phyloP scores from a whole-genome alignment of 441 rosid species.

The Mallotus repandus region DNA sequence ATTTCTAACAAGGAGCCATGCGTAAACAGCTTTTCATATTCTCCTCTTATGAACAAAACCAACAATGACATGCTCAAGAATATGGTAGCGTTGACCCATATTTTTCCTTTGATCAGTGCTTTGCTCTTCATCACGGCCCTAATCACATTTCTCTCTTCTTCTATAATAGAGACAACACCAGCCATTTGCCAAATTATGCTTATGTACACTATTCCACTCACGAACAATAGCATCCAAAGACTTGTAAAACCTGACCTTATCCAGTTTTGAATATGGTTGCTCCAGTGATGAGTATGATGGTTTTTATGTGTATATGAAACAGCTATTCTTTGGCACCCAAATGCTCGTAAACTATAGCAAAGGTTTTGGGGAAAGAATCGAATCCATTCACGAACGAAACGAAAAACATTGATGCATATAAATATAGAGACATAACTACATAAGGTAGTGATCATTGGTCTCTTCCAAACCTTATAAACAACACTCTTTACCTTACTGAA shows the following conservation, averaged over 20 bases:
- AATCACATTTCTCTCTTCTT: constrained; percentile 29
- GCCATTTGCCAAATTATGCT: constrained; percentile 45
- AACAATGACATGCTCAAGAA: constrained; percentile 19
- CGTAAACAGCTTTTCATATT: constrained; percentile 29
- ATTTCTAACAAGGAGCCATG: constrained; percentile 11
- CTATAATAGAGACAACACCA: constrained; percentile 43
- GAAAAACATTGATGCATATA: constrained; percentile 9
- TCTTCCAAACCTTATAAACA: constrained; percentile 33
- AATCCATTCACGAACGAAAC: neutral
- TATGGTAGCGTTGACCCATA: constrained; percentile 6
- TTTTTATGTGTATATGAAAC: neutral
- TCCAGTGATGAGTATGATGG: neutral
- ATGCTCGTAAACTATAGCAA: neutral
- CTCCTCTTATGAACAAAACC: neutral
- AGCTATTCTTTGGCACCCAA: neutral
- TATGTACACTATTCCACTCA: constrained; percentile 32
- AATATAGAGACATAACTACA: constrained; percentile 27
- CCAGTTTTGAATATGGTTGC: neutral
- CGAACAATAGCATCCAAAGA: neutral
- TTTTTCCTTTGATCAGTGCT: constrained; percentile 39
- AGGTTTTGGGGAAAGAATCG: neutral
- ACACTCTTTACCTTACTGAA: constrained; percentile 40
- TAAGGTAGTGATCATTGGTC: constrained; percentile 28
- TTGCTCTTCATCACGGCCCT: constrained; percentile 11
- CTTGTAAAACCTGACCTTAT: neutral